Conservation (phyloP, 148 eudicot species). For the Beta vulgaris region DNA sequence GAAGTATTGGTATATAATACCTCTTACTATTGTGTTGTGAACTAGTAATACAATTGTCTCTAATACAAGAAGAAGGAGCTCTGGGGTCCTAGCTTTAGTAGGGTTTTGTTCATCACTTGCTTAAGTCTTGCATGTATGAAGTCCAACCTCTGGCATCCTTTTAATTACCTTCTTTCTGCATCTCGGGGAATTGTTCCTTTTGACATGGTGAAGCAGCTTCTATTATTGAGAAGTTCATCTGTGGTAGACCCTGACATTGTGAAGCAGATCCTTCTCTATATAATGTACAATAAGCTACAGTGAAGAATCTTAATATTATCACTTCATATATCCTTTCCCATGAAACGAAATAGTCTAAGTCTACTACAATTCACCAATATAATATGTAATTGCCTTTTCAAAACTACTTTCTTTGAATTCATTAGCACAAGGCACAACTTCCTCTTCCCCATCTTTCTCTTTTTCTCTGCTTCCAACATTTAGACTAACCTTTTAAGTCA, state of each 20-base stretch:
- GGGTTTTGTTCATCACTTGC: not conserved
- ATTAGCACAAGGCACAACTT: conserved; percentile 3
- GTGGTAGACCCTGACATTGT: not conserved
- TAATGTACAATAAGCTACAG: not conserved
- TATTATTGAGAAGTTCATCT: not conserved
- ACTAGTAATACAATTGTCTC: not conserved
- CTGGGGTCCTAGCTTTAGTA: not conserved
- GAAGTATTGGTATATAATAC: not conserved
- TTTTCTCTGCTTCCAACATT: not conserved
- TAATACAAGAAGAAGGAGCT: not conserved
- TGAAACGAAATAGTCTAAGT: not conserved
- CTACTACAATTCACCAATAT: not conserved
- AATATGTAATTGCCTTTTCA: not conserved
- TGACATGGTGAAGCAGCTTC: not conserved
- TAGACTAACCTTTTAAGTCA: conserved; percentile 14
- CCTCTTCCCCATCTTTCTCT: not conserved
- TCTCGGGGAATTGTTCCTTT: not conserved
- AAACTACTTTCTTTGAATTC: not conserved
- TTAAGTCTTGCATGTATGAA: not conserved
- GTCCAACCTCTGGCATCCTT: not conserved
- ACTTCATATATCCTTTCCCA: not conserved
- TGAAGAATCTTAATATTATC: not conserved
- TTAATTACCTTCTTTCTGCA: not conserved
- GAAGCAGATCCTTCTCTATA: too few relatives aligned
- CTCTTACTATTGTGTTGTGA: not conserved